Percentiles rank a stretch among this genome's conserved stretches.
These are phyloP conservation scores for Fusarium irregulare DNA, from an alignment of 2,329 filamentous ascomycete genomes.

Conservation along the genomic window DNA sequence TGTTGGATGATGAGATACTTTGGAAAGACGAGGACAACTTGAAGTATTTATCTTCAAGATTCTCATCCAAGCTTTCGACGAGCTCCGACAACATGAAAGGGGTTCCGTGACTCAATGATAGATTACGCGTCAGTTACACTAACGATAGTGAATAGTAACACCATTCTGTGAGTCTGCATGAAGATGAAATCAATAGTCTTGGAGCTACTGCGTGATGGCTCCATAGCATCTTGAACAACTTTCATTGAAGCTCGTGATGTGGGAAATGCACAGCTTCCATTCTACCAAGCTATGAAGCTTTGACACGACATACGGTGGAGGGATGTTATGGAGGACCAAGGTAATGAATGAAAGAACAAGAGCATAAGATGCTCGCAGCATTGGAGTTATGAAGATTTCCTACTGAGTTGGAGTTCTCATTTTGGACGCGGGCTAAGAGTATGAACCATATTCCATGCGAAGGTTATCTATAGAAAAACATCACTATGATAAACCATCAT, in stretches of 20 bases:
- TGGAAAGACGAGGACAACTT: too few relatives aligned
- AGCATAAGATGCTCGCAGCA: not conserved
- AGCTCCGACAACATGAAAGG: not conserved
- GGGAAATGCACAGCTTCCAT: not conserved
- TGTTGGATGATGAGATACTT: not conserved
- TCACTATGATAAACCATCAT: not conserved
- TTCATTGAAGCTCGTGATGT: not conserved
- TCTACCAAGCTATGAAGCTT: not conserved
- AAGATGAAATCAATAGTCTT: slow-evolving; percentile 12
- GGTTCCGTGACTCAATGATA: not conserved
- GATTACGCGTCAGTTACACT: not conserved
- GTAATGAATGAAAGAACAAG: not conserved
- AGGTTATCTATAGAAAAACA: not conserved
- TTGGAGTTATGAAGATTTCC: not conserved
- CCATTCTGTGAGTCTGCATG: not conserved
- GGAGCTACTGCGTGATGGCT: not conserved
- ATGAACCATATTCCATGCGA: not conserved
- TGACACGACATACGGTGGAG: not conserved
- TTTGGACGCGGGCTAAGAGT: not conserved
- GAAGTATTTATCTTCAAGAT: slow-evolving; percentile 1
- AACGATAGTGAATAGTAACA: rapidly evolving
- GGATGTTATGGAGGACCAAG: not conserved
- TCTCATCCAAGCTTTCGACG: not conserved
- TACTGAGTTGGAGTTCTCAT: not conserved
- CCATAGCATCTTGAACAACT: not conserved